Conservation (phyloP, 495 filamentous ascomycete genomes). For the Talaromyces wortmannii region DNA sequence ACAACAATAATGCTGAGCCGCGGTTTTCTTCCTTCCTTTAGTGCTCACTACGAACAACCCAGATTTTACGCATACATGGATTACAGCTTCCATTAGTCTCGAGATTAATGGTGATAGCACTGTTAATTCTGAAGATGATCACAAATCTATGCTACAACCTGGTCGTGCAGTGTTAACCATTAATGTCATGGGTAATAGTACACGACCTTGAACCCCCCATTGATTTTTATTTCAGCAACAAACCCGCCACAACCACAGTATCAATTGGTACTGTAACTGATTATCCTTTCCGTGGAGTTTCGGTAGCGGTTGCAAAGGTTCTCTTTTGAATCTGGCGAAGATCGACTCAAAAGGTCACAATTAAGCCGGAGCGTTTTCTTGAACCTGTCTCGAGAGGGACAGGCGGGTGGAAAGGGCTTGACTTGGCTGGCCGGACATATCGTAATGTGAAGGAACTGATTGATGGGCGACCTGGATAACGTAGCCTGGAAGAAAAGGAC, state of each 20-base stretch:
- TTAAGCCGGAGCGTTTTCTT: slow-evolving; percentile 95
- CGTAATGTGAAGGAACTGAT: background rate
- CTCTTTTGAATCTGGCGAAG: slow-evolving; percentile 44
- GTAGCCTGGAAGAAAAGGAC: background rate
- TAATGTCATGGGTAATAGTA: too few species aligned
- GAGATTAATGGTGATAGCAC: background rate
- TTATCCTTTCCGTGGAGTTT: slow-evolving; percentile 33
- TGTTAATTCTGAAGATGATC: background rate
- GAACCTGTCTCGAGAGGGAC: slow-evolving; percentile 68
- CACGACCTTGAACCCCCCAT: too few species aligned
- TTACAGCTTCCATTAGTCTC: background rate
- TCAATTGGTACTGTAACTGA: slow-evolving; percentile 50
- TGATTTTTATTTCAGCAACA: too few species aligned
- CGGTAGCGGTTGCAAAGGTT: slow-evolving; percentile 44
- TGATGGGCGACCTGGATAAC: background rate
- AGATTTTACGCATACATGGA: too few species aligned
- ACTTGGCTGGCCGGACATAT: slow-evolving; percentile 71
- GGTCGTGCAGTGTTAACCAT: too few species aligned
- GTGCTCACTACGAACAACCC: background rate
- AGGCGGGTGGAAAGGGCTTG: slow-evolving; percentile 82
- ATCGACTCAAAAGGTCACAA: slow-evolving; percentile 58
- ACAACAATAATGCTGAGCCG: background rate
- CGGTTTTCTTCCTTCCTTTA: background rate
- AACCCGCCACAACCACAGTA: slow-evolving; percentile 49
- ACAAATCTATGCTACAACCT: background rate